phyloP scores from a whole-genome alignment of 768 basidiomycete genomes.

The Termitomyces sp. region DNA sequence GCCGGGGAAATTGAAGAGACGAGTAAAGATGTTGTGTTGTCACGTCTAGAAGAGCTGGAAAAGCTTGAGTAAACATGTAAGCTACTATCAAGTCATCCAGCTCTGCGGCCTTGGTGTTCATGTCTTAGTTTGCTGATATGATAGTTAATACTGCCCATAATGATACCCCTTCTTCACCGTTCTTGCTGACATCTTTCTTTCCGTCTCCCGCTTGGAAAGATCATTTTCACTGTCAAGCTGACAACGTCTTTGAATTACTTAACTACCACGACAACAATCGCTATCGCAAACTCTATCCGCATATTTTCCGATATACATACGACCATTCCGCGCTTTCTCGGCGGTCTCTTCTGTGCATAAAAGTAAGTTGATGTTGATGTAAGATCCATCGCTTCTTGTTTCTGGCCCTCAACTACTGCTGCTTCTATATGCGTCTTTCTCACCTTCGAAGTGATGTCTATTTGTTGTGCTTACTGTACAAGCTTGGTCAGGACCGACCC shows the following conservation, averaged over 20 bases:
- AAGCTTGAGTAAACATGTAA: conserved; percentile 62
- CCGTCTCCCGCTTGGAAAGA: neutral
- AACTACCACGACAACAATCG: neutral
- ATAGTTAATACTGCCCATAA: neutral
- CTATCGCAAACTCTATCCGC: neutral
- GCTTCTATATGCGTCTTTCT: neutral
- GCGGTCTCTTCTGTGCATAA: neutral
- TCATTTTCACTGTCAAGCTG: neutral
- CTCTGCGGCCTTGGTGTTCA: neutral
- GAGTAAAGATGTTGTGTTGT: conserved; percentile 91
- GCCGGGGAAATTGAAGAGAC: conserved; percentile 99
- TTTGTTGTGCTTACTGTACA: neutral
- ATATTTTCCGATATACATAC: conserved; percentile 11
- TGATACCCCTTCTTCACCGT: conserved; percentile 9
- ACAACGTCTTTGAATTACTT: neutral
- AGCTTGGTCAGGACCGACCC: neutral
- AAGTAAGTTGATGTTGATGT: neutral
- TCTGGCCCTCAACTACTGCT: conserved; percentile 1
- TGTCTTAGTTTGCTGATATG: neutral
- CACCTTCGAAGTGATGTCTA: neutral
- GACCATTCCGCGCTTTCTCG: neutral
- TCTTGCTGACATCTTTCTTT: neutral
- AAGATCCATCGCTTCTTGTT: neutral
- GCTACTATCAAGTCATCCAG: neutral
- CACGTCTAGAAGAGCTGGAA: conserved; percentile 87